Evolutionary conservation across 345 rosid genomes (phyloP).

Genomic region (Iberis pinnata): DNA sequence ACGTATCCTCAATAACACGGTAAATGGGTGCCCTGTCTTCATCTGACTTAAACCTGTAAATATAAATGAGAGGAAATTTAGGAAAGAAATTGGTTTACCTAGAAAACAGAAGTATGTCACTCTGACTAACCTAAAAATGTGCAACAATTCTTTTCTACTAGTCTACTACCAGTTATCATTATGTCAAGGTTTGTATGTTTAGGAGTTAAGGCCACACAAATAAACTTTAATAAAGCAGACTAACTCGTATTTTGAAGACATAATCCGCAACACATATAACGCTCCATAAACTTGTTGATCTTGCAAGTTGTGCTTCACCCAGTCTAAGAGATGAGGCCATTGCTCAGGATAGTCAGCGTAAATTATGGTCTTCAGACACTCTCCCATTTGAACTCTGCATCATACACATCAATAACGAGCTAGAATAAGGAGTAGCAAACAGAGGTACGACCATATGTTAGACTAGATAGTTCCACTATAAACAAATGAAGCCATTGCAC

Average conservation of each 20-base stretch:
- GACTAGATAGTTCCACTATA: neutral
- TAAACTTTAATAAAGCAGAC: conserved; percentile 18
- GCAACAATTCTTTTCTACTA: neutral
- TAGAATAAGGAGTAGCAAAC: conserved; percentile 13
- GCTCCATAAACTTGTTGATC: conserved; percentile 89
- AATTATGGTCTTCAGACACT: conserved; percentile 90
- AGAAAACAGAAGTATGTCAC: neutral
- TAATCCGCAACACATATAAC: conserved; percentile 75
- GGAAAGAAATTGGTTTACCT: neutral
- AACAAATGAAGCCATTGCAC: neutral
- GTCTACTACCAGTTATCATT: neutral
- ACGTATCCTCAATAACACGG: conserved; percentile 75
- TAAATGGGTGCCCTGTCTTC: conserved; percentile 90
- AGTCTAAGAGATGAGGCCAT: conserved; percentile 85
- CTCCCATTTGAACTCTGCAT: conserved; percentile 89
- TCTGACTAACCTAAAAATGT: neutral
- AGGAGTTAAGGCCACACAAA: neutral
- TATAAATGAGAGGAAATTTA: conserved; percentile 4
- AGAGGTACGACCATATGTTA: neutral
- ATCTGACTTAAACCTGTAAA: conserved; percentile 86
- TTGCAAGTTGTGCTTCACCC: conserved; percentile 85
- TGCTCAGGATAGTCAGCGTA: conserved; percentile 98
- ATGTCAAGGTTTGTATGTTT: conserved; percentile 3
- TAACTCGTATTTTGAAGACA: conserved; percentile 95
- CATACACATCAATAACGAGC: conserved; percentile 15